phyloP scores from a whole-genome alignment of 1,284 basidiomycete genomes.

The Cerioporus squamosus region DNA sequence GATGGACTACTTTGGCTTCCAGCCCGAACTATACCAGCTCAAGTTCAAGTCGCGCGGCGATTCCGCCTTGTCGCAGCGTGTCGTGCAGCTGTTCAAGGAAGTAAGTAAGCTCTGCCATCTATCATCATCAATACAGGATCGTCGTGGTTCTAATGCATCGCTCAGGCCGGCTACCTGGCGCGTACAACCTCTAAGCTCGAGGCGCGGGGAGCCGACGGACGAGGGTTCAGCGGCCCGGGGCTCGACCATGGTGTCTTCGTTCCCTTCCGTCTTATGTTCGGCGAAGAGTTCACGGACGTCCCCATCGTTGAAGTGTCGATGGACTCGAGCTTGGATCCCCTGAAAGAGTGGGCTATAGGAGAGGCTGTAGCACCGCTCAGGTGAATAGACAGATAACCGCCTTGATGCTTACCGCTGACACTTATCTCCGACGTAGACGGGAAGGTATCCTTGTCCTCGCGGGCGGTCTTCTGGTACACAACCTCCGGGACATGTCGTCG shows the following conservation, averaged over 20 bases:
- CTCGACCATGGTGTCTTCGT: slow-evolving; percentile 77
- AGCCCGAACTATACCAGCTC: slow-evolving; percentile 58
- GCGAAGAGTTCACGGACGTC: slow-evolving; percentile 57
- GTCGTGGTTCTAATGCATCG: background rate
- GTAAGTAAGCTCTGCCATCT: slow-evolving; percentile 34
- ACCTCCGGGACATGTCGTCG: slow-evolving; percentile 57
- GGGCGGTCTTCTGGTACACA: slow-evolving; percentile 73
- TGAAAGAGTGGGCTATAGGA: slow-evolving; percentile 68
- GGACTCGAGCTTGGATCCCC: slow-evolving; percentile 61
- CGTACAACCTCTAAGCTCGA: slow-evolving; percentile 55
- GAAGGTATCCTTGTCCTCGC: slow-evolving; percentile 73
- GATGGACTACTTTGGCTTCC: slow-evolving; percentile 77
- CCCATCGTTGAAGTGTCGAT: slow-evolving; percentile 77
- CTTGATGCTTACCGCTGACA: slow-evolving; percentile 1
- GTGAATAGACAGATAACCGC: slow-evolving; percentile 32
- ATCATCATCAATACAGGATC: background rate
- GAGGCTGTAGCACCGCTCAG: slow-evolving; percentile 63
- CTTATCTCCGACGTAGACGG: slow-evolving; percentile 41
- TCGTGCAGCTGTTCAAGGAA: slow-evolving; percentile 64
- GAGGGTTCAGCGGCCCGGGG: slow-evolving; percentile 65
- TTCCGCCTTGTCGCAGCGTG: slow-evolving; percentile 52
- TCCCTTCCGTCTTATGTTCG: slow-evolving; percentile 80
- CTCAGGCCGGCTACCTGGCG: slow-evolving; percentile 59
- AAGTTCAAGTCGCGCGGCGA: slow-evolving; percentile 73
- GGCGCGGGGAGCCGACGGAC: slow-evolving; percentile 66